phyloP scores from a whole-genome alignment of 148 eudicot species.

The Camellia granthamiana region DNA sequence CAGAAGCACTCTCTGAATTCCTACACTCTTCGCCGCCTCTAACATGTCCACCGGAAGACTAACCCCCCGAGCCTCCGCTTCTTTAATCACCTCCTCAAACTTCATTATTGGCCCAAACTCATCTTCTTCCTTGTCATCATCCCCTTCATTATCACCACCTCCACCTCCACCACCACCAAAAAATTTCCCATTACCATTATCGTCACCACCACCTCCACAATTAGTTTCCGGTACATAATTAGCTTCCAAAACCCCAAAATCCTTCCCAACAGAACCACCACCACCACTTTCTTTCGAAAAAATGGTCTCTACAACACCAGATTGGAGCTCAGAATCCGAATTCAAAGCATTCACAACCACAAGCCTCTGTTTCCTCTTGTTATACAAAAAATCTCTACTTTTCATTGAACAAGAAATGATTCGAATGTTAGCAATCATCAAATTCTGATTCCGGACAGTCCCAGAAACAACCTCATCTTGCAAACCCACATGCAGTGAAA shows the following conservation, averaged over 20 bases:
- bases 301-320: conserved; percentile 18
- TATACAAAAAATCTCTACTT: conserved; percentile 3
- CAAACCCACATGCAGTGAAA: not conserved
- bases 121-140: conserved; percentile 37
- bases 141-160: conserved; percentile 32
- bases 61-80: conserved; percentile 47
- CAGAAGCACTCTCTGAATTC: conserved; percentile 46
- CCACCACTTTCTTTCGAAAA: conserved; percentile 15
- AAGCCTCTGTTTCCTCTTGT: conserved; percentile 19
- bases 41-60: conserved; percentile 54
- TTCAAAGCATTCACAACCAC: conserved; percentile 20
- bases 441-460: not conserved
- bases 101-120: conserved; percentile 60
- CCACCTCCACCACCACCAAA: conserved; percentile 23
- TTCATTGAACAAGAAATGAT: not conserved
- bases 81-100: conserved; percentile 58
- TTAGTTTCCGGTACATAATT: conserved; percentile 16
- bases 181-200: conserved; percentile 32
- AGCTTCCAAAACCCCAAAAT: conserved; percentile 18
- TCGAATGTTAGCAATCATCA: conserved; percentile 4
- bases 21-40: conserved; percentile 53
- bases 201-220: conserved; percentile 24
- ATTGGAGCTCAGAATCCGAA: conserved; percentile 24
- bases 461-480: not conserved
- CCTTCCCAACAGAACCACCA: conserved; percentile 20